A percentile compares a stretch with the other conserved stretches of the same genome.
phyloP scores from a whole-genome alignment of 2,329 filamentous ascomycete genomes.

The Alternaria arborescens region DNA sequence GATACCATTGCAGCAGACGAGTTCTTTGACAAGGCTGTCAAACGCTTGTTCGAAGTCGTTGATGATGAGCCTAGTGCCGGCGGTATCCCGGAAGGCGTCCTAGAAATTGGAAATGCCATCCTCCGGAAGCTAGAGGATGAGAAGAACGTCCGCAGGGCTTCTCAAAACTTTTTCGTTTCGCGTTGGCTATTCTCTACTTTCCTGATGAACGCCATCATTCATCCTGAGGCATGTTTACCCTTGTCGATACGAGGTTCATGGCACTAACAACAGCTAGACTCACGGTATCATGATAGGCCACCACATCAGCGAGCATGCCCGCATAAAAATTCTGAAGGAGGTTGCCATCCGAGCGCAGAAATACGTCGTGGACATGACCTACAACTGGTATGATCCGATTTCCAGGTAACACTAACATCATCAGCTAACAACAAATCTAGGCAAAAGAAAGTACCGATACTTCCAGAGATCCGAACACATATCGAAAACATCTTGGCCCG shows the following conservation, averaged over 20 bases:
- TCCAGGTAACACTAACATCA: constrained; percentile 23
- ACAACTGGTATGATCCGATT: constrained; percentile 66
- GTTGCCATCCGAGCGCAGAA: constrained; percentile 83
- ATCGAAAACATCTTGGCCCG: constrained; percentile 75
- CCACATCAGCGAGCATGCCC: constrained; percentile 88
- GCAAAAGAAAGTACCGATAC: constrained; percentile 69
- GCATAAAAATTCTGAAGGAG: constrained; percentile 76
- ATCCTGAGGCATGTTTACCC: constrained; percentile 74
- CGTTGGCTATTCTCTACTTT: constrained; percentile 94
- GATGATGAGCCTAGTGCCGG: constrained; percentile 80
- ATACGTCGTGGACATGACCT: constrained; percentile 78
- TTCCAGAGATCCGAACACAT: constrained; percentile 70
- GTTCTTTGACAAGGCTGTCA: constrained; percentile 85
- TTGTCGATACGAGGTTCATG: constrained; percentile 17
- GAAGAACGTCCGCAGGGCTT: constrained; percentile 72
- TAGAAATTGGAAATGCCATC: constrained; percentile 86
- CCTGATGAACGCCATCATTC: constrained; percentile 81
- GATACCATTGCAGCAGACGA: constrained; percentile 84
- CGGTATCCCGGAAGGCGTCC: constrained; percentile 83
- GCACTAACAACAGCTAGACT: constrained; percentile 56
- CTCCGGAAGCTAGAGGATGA: constrained; percentile 75
- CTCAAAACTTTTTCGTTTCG: constrained; percentile 83
- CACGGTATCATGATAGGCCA: constrained; percentile 80
- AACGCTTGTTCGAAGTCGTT: constrained; percentile 83
- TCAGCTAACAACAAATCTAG: constrained; percentile 45